A percentile compares a stretch with the other conserved stretches of the same genome.
Conservation (phyloP, 164 flowering plant species). For the Taxillus chinensis region DNA sequence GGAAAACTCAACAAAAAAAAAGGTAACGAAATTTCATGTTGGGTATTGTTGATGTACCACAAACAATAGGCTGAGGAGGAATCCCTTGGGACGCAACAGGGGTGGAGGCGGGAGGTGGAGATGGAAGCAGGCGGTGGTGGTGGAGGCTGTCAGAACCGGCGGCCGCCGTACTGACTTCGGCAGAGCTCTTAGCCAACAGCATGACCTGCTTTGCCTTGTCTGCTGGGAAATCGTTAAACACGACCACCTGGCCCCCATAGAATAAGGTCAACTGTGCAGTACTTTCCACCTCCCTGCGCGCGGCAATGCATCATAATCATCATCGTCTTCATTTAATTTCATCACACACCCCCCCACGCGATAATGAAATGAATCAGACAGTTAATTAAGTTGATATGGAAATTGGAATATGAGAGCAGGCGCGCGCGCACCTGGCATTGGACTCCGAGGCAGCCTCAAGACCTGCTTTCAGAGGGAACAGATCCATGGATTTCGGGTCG, state of each 20-base stretch:
- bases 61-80: neutral
- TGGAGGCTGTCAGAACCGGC: neutral
- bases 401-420: too few species aligned
- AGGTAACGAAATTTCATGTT: too few species aligned
- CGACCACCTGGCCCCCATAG: slow-evolving; percentile 47
- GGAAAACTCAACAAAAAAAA: too few species aligned
- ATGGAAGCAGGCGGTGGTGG: neutral
- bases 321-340: too few species aligned
- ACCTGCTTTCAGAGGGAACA: slow-evolving; percentile 33
- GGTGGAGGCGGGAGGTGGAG: neutral
- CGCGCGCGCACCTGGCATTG: neutral
- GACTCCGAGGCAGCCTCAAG: slow-evolving; percentile 9
- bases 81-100: neutral
- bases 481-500: slow-evolving; percentile 23
- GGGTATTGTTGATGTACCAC: neutral
- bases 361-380: too few species aligned
- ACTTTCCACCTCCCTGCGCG: too few species aligned
- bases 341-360: too few species aligned
- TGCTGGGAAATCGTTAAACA: slow-evolving; percentile 44
- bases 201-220: slow-evolving; percentile 46
- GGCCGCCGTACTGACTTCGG: slow-evolving; percentile 5
- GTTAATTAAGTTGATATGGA: too few species aligned
- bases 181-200: slow-evolving; percentile 20
- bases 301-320: too few species aligned
- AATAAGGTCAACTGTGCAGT: slow-evolving; percentile 59